Percentiles rank a stretch among this genome's conserved stretches.
phyloP scores from a whole-genome alignment of 2,329 filamentous ascomycete genomes.

The Blumeriella jaapii region DNA sequence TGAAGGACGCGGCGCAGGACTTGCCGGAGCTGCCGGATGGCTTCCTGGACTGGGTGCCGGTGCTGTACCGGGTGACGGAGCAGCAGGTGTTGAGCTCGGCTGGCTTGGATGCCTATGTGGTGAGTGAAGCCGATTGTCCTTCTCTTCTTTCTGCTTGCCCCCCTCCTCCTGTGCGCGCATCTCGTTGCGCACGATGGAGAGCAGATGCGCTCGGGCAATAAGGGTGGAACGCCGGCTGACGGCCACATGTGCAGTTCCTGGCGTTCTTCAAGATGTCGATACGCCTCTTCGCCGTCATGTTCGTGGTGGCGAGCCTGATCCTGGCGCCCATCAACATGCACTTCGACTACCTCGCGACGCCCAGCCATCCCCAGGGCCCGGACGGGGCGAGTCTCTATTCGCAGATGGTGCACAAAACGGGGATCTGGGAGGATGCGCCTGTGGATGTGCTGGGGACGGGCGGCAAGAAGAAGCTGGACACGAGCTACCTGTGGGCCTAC shows the following conservation, averaged over 20 bases:
- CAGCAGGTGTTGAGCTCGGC: conserved; percentile 83
- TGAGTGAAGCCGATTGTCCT: too few relatives aligned
- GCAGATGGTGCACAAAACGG: conserved; percentile 1
- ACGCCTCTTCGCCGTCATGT: conserved; percentile 66
- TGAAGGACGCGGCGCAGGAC: conserved; percentile 42
- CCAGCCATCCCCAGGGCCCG: conserved; percentile 25
- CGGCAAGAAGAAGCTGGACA: conserved; percentile 12
- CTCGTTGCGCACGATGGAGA: too few relatives aligned
- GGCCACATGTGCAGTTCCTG: conserved; percentile 51
- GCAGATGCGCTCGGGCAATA: background rate
- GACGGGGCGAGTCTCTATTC: background rate
- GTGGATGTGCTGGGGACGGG: conserved; percentile 1
- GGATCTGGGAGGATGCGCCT: conserved; percentile 5
- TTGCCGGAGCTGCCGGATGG: conserved; percentile 73
- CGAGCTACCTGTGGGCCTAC: conserved; percentile 75
- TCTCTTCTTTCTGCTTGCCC: too few relatives aligned
- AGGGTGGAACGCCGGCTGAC: background rate
- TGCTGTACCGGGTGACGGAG: conserved; percentile 73
- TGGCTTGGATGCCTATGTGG: conserved; percentile 88
- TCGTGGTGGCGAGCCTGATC: conserved; percentile 70
- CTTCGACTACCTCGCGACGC: conserved; percentile 34
- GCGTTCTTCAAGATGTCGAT: conserved; percentile 94
- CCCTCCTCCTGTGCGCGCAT: background rate
- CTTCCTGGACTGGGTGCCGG: conserved; percentile 88
- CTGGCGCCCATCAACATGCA: conserved; percentile 77